phyloP scores from a whole-genome alignment of 208 protist species.

The Borovskyia barvae region DNA sequence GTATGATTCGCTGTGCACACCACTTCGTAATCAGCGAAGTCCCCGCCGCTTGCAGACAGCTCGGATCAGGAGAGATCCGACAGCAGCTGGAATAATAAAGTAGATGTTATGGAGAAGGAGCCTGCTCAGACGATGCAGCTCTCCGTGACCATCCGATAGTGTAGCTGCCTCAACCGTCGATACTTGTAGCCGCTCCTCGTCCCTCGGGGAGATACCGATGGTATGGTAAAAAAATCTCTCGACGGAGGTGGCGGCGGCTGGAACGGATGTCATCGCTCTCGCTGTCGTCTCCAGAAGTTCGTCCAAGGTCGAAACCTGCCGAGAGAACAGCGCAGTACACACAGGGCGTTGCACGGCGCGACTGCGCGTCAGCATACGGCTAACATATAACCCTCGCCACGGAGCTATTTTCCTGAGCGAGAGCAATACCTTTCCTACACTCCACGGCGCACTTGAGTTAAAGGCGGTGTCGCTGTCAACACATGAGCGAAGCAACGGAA shows the following conservation, averaged over 20 bases:
- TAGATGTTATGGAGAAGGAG: constrained; percentile 12
- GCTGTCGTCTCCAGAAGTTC: background rate
- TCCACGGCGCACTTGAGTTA: no score
- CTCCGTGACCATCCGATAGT: background rate
- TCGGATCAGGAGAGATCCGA: constrained; percentile 1
- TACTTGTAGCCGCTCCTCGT: constrained; percentile 8
- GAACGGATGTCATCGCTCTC: background rate
- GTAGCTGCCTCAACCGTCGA: background rate
- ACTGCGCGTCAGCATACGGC: constrained; percentile 1
- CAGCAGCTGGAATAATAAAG: constrained; percentile 7
- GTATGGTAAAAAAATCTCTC: constrained; percentile 19
- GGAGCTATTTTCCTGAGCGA: no score
- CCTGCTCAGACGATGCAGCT: background rate
- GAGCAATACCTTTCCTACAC: no score
- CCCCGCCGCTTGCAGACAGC: constrained; percentile 12
- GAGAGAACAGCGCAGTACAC: constrained; percentile 10
- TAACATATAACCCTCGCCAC: background rate
- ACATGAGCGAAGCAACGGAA: constrained; percentile 8
- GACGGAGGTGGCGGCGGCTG: background rate
- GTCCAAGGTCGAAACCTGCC: background rate
- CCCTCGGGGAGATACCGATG: background rate
- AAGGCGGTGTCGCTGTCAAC: background rate
- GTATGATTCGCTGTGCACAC: background rate
- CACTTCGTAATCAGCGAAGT: background rate
- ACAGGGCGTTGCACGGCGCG: constrained; percentile 1